A percentile compares a stretch with the other conserved stretches of the same genome.
phyloP scores from a whole-genome alignment of 441 rosid species.

The Isatis lusitanica region DNA sequence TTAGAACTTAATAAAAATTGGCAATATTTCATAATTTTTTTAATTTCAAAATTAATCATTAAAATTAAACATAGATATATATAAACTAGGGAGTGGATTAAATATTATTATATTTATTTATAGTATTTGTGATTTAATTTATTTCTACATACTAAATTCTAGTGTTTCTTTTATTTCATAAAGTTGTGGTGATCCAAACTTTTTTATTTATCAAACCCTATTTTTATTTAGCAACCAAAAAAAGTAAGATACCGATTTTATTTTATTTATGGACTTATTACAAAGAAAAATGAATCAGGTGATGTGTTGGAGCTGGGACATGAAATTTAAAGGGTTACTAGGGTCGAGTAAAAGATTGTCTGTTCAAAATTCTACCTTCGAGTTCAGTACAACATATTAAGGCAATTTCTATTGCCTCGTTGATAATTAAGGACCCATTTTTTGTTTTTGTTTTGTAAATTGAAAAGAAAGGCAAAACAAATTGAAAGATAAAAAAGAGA shows the following conservation, averaged over 20 bases:
- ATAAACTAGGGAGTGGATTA: no score
- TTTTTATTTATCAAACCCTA: not conserved
- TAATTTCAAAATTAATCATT: no score
- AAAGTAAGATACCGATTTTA: not conserved
- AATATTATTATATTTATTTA: no score
- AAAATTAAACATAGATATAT: no score
- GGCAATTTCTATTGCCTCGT: not conserved
- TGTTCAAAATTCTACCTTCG: not conserved
- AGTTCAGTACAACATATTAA: not conserved
- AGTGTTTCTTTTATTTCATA: no score
- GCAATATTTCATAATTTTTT: no score
- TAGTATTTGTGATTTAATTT: not conserved
- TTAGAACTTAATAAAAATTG: no score
- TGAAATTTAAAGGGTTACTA: not conserved
- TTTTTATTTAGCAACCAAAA: not conserved
- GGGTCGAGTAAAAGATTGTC: conserved; percentile 8
- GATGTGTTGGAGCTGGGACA: not conserved
- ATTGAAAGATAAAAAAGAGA: conserved; percentile 12
- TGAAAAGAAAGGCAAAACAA: conserved; percentile 6
- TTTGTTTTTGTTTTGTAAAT: conserved; percentile 6
- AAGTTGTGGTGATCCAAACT: no score
- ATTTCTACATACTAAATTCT: not conserved
- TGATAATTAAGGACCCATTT: not conserved
- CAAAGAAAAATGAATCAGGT: not conserved
- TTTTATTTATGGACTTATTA: not conserved